Evolutionary conservation across 2,329 filamentous ascomycete species (phyloP), one percentile per base, ranked within the genome.

Genomic region (Conoideocrella luteorostrata): DNA sequence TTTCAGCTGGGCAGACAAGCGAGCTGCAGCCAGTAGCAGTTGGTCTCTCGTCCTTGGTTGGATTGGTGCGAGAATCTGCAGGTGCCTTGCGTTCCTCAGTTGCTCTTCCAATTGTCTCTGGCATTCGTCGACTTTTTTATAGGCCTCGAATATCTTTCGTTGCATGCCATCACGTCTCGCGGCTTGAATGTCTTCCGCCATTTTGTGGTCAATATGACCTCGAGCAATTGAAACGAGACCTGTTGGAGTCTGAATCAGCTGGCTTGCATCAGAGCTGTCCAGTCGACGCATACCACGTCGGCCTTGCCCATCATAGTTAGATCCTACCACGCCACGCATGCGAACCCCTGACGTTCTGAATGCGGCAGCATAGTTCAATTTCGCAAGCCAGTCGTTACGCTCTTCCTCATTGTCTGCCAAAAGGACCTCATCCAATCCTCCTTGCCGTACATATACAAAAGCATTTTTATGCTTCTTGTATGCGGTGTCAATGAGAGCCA

Each of bases 391-490:
- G 59, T 98, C 93, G 56, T 96, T 95, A 75, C 95, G 82, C 56
- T 98, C 93, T 1, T 80, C 72, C 56, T 98, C 93, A 42, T 81
- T 88, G 55, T 96, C 90, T 5, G 93, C 91, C 15, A 97, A 70
- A 29, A 98, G 84, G 1, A 91, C 83, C 60, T 98, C 93, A 57
- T 98, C 91, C 30, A 90, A 71, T 1, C 88, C 86, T 40, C 86
- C 86, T 51, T 93, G 87, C 23, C 88, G 81, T 47, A 95, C 86
- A 55, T 96, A 91, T 12, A 90, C 76, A 57, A 98, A 96, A 0
- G 93, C 88, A 62, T 97, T 82, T 65, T 97, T 98, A 66, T 98
- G 93, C 62, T 88, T 93, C 64, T 84, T 95, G 63, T 98, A 98
- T 7, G 77, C 86, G 3, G 78, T 76, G 62, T 98, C 93, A 33